phyloP scores from a whole-genome alignment of 768 basidiomycete genomes.

The Leccinum subgranulosum region DNA sequence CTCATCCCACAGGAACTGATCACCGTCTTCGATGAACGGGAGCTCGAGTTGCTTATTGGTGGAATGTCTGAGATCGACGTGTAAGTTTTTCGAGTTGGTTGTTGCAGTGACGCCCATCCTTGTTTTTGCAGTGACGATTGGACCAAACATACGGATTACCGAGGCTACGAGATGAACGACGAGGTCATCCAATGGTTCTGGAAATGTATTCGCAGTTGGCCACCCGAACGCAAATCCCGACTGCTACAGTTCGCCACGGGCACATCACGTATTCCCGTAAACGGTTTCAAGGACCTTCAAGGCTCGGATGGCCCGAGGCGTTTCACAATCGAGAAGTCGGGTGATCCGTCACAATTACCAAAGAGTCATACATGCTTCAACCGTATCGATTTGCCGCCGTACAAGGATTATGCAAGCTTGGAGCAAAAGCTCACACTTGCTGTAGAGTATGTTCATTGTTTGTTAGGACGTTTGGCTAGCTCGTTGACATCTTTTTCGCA shows the following conservation, averaged over 20 bases:
- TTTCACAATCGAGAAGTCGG: constrained; percentile 98
- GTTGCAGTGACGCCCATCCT: not conserved
- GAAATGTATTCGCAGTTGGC: constrained; percentile 98
- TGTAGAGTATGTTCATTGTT: constrained; percentile 68
- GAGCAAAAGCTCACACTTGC: constrained; percentile 95
- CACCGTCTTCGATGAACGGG: constrained; percentile 98
- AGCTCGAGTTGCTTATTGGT: constrained; percentile 94
- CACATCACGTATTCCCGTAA: constrained; percentile 95
- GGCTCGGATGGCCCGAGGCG: constrained; percentile 95
- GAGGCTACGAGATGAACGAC: constrained; percentile 92
- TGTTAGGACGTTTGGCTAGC: constrained; percentile 1
- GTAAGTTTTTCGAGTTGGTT: constrained; percentile 44
- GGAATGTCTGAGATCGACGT: constrained; percentile 99
- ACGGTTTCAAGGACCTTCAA: constrained; percentile 98
- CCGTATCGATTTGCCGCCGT: constrained; percentile 94
- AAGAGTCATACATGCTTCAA: constrained; percentile 98
- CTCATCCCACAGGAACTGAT: constrained; percentile 96
- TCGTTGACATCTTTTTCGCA: constrained; percentile 29
- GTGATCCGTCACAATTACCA: constrained; percentile 92
- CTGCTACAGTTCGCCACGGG: constrained; percentile 96
- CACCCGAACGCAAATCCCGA: constrained; percentile 95
- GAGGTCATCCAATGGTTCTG: constrained; percentile 99
- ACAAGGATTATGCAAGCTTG: constrained; percentile 90
- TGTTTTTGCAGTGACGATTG: constrained; percentile 73
- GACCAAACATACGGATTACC: constrained; percentile 99